Conservation (phyloP, 441 rosid species). For the Gossypium trilobum region DNA sequence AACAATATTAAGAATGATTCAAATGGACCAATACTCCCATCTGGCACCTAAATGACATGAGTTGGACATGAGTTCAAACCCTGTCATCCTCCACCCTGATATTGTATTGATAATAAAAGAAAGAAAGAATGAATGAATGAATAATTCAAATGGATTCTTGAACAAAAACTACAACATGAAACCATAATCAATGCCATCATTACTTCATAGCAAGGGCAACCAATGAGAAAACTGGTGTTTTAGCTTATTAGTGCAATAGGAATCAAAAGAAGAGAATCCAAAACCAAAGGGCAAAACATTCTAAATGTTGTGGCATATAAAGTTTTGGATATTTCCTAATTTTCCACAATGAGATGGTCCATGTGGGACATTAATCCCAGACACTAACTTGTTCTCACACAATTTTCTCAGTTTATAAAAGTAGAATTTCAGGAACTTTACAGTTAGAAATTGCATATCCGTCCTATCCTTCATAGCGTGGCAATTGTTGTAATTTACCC, state of each 20-base stretch:
- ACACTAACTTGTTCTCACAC: not conserved
- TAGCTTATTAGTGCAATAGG: not conserved
- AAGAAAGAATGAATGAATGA: too few relatives aligned
- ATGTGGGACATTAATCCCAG: not conserved
- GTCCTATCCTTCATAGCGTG: not conserved
- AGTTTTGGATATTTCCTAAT: not conserved
- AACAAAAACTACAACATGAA: not conserved
- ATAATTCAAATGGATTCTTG: not conserved
- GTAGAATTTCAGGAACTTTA: not conserved
- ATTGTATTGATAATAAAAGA: too few relatives aligned
- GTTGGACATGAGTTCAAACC: too few relatives aligned
- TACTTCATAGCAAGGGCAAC: not conserved
- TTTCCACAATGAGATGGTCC: not conserved
- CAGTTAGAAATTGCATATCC: not conserved
- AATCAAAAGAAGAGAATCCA: not conserved
- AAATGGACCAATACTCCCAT: too few relatives aligned
- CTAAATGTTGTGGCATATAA: not conserved
- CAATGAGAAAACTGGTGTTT: not conserved
- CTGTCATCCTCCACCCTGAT: too few relatives aligned
- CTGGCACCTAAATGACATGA: too few relatives aligned
- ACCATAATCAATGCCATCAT: not conserved
- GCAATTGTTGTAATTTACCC: not conserved
- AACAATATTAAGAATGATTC: not conserved
- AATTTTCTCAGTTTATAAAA: not conserved
- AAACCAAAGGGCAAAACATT: not conserved